phyloP scores from a whole-genome alignment of 2,329 filamentous ascomycete genomes.

The Diaporthe humulicola region DNA sequence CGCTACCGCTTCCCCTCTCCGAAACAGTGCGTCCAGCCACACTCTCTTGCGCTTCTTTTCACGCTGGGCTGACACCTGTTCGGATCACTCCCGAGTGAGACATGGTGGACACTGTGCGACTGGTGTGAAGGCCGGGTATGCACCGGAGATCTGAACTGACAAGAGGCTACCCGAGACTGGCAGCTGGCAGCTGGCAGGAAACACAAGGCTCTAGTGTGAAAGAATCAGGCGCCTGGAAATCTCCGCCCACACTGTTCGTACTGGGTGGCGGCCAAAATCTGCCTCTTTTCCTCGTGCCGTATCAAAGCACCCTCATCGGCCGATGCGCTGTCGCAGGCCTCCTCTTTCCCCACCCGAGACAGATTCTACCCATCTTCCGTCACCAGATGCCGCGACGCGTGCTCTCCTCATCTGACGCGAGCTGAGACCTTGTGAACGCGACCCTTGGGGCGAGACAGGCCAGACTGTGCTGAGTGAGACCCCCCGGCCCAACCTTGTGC shows the following conservation, averaged over 20 bases:
- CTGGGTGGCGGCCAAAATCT: not conserved
- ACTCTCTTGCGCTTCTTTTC: not conserved
- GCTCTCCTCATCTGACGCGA: conserved; percentile 29
- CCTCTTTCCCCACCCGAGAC: conserved; percentile 5
- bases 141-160: conserved; percentile 33
- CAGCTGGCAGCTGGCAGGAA: conserved; percentile 21
- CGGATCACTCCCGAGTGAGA: conserved; percentile 28
- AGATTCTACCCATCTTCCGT: not conserved
- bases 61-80: conserved; percentile 8
- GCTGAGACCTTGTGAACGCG: conserved; percentile 22
- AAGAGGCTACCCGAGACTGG: conserved; percentile 35
- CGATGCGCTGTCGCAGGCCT: conserved; percentile 3
- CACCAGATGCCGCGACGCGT: not conserved
- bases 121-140: conserved; percentile 27
- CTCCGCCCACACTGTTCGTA: conserved; percentile 1
- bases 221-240: not conserved
- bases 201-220: not conserved
- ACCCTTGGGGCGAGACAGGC: not conserved
- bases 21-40: conserved; percentile 31
- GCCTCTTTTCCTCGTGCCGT: not conserved
- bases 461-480: conserved; percentile 25
- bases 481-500: conserved; percentile 19
- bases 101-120: conserved; percentile 25
- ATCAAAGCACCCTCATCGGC: conserved; percentile 1
- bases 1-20: conserved; percentile 6